Evolutionary conservation across 306 rosid species (phyloP), one percentile per base, ranked within the genome.

Genomic region (Myrica gale): DNA sequence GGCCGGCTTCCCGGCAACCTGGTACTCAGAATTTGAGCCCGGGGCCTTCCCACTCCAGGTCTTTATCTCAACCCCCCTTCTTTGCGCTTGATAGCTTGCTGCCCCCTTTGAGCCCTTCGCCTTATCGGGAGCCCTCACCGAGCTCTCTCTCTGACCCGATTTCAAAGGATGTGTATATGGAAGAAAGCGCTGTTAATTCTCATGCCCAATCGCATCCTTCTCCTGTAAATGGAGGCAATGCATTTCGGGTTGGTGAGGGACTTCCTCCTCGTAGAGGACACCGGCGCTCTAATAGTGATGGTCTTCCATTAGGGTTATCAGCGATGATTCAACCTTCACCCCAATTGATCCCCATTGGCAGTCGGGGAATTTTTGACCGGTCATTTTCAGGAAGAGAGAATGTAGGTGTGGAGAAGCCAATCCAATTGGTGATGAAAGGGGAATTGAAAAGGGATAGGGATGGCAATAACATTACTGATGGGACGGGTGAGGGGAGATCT

Each of bases 181-280:
- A 89, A 85, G 97, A 92, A 44, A 78, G 70, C 58, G 87, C 73
- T 62, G 84, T 54, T 43, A 80, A 70, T 67, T 82, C 90, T 81
- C 88, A 81, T 74, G 87, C 73, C 2, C 71, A 73, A 0, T 47
- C 77, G 10, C 84, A 83, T 69, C 80, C 79, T 45, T 56, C 77
- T 2, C 85, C 88, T 19, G 77, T 65, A 58, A 71, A 75, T 12
- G 81, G 89, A 2, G 78, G 85, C n/a, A 85, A n/a, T 4, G 70
- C 83, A 0, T 72, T 82, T 76, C 89, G 87, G 74, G 86, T 73
- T 41, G 86, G 89, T 2, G 89, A 85, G 6, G 83, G 91, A 47
- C 91, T 87, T 73, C 98, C 96, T 0, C 96, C 98, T 4, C 89
- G 93, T 9, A 89, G 85, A 66, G 98, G 94, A 1, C 98, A 93